A percentile compares a stretch with the other conserved stretches of the same genome.
These are phyloP conservation scores for Sugiyamaella pinicola DNA, from an alignment of 1,139 yeast genomes.

Conservation along the genomic window DNA sequence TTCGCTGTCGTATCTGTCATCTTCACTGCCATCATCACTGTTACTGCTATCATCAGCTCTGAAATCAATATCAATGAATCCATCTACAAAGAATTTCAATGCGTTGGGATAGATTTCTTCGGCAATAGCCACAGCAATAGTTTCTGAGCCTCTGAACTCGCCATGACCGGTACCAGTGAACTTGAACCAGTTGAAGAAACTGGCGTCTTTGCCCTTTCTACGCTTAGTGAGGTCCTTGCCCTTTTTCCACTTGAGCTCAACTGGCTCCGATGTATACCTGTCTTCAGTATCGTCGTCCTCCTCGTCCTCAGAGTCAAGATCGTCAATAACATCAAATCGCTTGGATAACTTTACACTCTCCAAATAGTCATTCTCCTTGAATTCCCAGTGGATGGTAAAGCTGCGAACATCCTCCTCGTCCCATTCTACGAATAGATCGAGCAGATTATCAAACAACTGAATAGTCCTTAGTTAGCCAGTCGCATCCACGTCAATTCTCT, in stretches of 20 bases:
- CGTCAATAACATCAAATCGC: constrained; percentile 30
- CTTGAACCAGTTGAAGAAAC: constrained; percentile 45
- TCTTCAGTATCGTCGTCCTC: constrained; percentile 32
- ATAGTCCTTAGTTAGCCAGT: no score
- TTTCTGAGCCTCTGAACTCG: constrained; percentile 41
- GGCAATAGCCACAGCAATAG: constrained; percentile 42
- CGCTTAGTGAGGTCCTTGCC: constrained; percentile 40
- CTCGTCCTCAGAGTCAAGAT: constrained; percentile 25
- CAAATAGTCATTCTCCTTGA: constrained; percentile 42
- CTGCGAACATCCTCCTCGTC: constrained; percentile 37
- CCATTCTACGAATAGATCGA: constrained; percentile 40
- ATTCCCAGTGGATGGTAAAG: constrained; percentile 40
- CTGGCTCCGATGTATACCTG: constrained; percentile 38
- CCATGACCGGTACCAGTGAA: constrained; percentile 42
- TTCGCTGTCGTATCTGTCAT: constrained; percentile 32
- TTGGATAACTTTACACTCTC: constrained; percentile 37
- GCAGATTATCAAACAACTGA: constrained; percentile 37
- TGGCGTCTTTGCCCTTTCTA: constrained; percentile 35
- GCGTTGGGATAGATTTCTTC: constrained; percentile 48
- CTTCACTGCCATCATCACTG: constrained; percentile 37
- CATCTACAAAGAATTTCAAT: constrained; percentile 39
- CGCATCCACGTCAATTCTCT: no score
- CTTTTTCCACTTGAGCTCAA: constrained; percentile 42
- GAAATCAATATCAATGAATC: constrained; percentile 29
- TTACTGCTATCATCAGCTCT: constrained; percentile 35